phyloP scores from a whole-genome alignment of 805 yeast genomes.

The Vanderwaltozyma tropicalis region DNA sequence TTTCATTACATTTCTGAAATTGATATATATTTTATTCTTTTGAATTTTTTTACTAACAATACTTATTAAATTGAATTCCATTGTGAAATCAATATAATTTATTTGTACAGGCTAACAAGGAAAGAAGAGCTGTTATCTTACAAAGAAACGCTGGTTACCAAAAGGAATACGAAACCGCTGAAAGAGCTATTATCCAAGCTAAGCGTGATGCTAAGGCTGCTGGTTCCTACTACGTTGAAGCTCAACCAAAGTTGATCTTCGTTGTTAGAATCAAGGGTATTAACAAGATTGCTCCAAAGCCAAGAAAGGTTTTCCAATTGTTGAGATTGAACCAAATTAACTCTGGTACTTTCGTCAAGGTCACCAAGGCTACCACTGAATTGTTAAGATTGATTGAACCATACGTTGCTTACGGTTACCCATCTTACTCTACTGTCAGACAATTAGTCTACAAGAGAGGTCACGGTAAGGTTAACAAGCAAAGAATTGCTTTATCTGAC shows the following conservation, averaged over 20 bases:
- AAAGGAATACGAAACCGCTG: conserved; percentile 87
- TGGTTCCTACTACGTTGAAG: conserved; percentile 90
- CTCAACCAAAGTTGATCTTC: conserved; percentile 89
- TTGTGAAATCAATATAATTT: not conserved
- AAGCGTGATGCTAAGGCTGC: conserved; percentile 90
- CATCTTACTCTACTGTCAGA: conserved; percentile 83
- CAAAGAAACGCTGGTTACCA: conserved; percentile 96
- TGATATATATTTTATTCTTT: too few relatives aligned
- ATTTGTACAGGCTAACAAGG: conserved; percentile 36
- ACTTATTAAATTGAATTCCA: not conserved
- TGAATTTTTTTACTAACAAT: not conserved
- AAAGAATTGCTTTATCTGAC: conserved; percentile 84
- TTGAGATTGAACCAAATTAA: conserved; percentile 88
- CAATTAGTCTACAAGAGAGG: conserved; percentile 96
- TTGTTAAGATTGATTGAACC: conserved; percentile 90
- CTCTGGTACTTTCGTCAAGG: conserved; percentile 89
- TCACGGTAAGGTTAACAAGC: conserved; percentile 93
- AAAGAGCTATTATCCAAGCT: conserved; percentile 76
- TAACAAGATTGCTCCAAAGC: conserved; percentile 97
- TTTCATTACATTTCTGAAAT: too few relatives aligned
- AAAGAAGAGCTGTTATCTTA: conserved; percentile 61
- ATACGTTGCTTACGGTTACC: conserved; percentile 96
- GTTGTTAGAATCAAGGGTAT: conserved; percentile 99
- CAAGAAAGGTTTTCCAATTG: conserved; percentile 95
- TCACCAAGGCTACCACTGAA: conserved; percentile 92